These are phyloP conservation scores for Saccharum spontaneum DNA, from an alignment of 176 grass and related monocot species.

Conservation along the genomic window DNA sequence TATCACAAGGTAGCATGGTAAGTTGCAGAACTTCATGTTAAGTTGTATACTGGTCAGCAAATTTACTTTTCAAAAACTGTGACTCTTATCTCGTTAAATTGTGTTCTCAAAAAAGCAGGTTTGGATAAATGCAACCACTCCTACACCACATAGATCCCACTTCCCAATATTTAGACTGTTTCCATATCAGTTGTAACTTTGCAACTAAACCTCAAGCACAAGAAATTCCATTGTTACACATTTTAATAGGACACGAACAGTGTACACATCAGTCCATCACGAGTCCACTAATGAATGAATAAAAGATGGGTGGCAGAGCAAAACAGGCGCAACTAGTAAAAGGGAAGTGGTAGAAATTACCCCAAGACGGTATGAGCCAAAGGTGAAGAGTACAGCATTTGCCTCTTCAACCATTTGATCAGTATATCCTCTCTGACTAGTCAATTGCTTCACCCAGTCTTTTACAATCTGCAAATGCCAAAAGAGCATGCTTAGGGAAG, in stretches of 20 bases:
- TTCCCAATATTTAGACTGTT: not conserved
- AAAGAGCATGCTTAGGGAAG: not conserved
- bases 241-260: not conserved
- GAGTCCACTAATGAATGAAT: not conserved
- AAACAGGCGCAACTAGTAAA: not conserved
- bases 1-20: not conserved
- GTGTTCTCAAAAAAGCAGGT: not conserved
- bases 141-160: not conserved
- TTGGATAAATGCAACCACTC: no score
- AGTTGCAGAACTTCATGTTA: not conserved
- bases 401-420: conserved; percentile 95
- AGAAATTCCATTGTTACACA: not conserved
- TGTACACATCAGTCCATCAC: not conserved
- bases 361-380: conserved; percentile 91
- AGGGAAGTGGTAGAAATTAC: conserved; percentile 36
- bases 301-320: not conserved
- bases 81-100: not conserved
- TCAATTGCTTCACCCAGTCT: conserved; percentile 88
- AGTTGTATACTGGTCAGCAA: not conserved
- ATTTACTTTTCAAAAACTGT: not conserved
- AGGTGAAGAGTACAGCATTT: conserved; percentile 93
- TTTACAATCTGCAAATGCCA: conserved; percentile 61
- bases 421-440: conserved; percentile 81
- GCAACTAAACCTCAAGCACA: not conserved
- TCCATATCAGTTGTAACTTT: not conserved